Conservation (phyloP, 2,329 filamentous ascomycete species). For the Colletotrichum graminicola region DNA sequence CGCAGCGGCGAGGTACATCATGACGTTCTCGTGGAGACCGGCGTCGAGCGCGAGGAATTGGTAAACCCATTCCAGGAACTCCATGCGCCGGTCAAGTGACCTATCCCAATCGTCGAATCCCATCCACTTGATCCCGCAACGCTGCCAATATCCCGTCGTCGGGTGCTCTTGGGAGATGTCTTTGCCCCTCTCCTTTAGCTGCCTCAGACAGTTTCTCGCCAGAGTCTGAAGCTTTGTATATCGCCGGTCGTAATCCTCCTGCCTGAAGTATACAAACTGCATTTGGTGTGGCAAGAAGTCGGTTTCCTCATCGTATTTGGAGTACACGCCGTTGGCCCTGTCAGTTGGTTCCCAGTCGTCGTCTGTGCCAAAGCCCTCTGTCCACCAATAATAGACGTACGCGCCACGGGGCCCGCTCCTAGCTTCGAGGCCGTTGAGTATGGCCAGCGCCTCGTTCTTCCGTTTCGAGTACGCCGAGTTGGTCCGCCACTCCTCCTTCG, state of each 20-base stretch:
- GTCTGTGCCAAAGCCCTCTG: neutral
- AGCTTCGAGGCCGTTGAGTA: conserved; percentile 4
- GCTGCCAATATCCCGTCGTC: neutral
- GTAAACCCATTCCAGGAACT: conserved; percentile 23
- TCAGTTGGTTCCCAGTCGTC: neutral
- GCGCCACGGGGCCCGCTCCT: neutral
- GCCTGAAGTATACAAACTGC: conserved; percentile 12
- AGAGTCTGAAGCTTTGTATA: neutral
- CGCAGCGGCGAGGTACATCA: conserved; percentile 21
- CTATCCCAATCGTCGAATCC: conserved; percentile 12
- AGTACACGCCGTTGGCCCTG: neutral
- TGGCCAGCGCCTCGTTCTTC: conserved; percentile 27
- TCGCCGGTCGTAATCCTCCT: neutral
- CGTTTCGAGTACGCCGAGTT: conserved; percentile 26
- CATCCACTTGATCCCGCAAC: neutral
- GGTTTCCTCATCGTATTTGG: neutral
- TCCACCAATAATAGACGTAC: neutral
- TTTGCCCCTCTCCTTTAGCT: neutral
- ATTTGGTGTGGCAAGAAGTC: conserved; percentile 24
- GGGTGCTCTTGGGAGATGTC: conserved; percentile 11
- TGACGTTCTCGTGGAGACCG: conserved; percentile 32
- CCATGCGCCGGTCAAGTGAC: conserved; percentile 6
- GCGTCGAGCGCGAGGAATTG: conserved; percentile 28
- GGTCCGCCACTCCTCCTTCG: conserved; percentile 28
- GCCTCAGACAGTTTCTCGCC: neutral